phyloP scores from a whole-genome alignment of 176 grass and related monocot species.

The Neostapfia colusana region DNA sequence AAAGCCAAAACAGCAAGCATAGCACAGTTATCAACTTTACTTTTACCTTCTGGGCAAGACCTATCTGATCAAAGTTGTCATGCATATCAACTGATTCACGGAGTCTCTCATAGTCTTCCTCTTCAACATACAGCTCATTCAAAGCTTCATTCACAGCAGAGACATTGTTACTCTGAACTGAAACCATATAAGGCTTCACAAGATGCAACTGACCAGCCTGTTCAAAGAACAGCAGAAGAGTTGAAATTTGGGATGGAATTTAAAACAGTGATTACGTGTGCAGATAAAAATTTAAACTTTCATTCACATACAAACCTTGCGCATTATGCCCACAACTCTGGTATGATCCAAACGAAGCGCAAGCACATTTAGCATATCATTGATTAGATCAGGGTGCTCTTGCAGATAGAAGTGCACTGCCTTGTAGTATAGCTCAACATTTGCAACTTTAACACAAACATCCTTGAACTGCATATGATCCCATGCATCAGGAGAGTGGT shows the following conservation, averaged over 20 bases:
- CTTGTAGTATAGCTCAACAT: constrained; percentile 95
- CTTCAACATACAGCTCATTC: constrained; percentile 96
- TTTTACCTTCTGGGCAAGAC: constrained; percentile 93
- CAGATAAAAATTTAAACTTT: background rate
- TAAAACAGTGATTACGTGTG: background rate
- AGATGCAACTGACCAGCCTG: constrained; percentile 92
- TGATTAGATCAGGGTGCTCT: constrained; percentile 97
- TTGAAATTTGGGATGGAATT: constrained; percentile 5
- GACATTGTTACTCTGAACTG: constrained; percentile 98
- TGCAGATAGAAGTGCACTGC: constrained; percentile 97
- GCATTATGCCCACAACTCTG: constrained; percentile 90
- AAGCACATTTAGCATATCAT: constrained; percentile 91
- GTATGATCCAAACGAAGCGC: constrained; percentile 90
- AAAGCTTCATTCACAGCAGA: constrained; percentile 94
- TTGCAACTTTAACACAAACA: constrained; percentile 89
- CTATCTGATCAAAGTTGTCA: constrained; percentile 98
- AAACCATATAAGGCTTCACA: constrained; percentile 97
- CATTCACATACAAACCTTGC: constrained; percentile 63
- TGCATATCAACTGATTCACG: constrained; percentile 98
- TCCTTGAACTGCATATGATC: constrained; percentile 99
- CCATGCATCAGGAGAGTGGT: constrained; percentile 98
- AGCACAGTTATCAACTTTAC: background rate
- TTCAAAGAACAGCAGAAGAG: constrained; percentile 36
- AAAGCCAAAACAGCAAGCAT: constrained; percentile 12
- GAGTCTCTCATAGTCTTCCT: constrained; percentile 91